Base-by-base conservation (phyloP, 1,284 basidiomycete species). In the Ceratobasidium papillatum region DNA sequence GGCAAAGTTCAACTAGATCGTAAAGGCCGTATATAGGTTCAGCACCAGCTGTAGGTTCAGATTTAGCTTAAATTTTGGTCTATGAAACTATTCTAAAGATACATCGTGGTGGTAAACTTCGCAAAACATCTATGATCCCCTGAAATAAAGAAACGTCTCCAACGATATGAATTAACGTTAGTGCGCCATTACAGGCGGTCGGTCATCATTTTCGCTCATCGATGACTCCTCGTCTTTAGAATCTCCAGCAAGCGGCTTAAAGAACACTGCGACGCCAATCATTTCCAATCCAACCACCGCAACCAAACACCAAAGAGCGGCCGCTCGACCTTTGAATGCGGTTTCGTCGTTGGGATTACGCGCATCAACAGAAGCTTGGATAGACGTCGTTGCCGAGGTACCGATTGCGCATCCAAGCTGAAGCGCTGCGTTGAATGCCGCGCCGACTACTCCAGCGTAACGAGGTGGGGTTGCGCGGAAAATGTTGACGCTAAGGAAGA, bases 361-460 rank as follows among this genome's bases (percentile, higher is more conserved):
- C 12, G 54, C 41, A 41, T 80, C 75, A 4, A 88, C 81, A 51
- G 84, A 85, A 0, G 84, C 82, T 80, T 86, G 80, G 76, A 89
- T 87, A 5, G 86, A 85, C 65, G 80, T 81, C 38, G 85, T 82
- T 4, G 84, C 84, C 5, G 88, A 84, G 56, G 85, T 80, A 17
- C 85, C 86, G 27, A 86, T 80, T 1, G 87, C 88, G 3, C 83
- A 83, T 27, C 88, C 87, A 64, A 87, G 81, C 79, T 89, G 86
- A 0, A 88, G 82, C 11, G 86, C 86, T 27, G 84, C 83, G 75
- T 87, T 87, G 81, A 88, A 87, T 38, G 89, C 85, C 1, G 88
- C 88, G 19, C 87, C 87, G 1, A 87, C 84, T 0, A 84, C 86
- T 51, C 88, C 88, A 0, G 87, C 83, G 80, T 86, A 84, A 19